phyloP scores from a whole-genome alignment of 2,329 filamentous ascomycete species.

The Orbilia javanica region DNA sequence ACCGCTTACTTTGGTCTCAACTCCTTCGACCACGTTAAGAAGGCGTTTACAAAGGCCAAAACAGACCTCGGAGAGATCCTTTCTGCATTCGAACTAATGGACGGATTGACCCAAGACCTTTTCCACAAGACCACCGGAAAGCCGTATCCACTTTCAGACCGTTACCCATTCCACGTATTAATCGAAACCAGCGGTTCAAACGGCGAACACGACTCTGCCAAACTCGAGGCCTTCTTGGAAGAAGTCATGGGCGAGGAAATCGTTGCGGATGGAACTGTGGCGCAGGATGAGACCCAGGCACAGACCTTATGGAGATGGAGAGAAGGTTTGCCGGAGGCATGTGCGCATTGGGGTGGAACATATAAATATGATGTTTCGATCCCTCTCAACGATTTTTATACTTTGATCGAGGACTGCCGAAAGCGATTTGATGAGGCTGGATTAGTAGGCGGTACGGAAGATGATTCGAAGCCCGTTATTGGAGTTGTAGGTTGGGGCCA shows the following conservation, averaged over 20 bases:
- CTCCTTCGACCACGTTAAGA: constrained; percentile 88
- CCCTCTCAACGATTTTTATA: constrained; percentile 86
- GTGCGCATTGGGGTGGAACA: constrained; percentile 90
- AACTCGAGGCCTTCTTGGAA: constrained; percentile 90
- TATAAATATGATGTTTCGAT: constrained; percentile 99
- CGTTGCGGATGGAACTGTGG: constrained; percentile 88
- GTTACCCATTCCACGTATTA: constrained; percentile 92
- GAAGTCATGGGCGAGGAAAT: constrained; percentile 90
- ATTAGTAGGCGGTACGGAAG: constrained; percentile 69
- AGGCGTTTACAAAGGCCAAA: constrained; percentile 90
- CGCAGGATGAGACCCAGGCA: constrained; percentile 92
- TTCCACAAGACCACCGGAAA: constrained; percentile 80
- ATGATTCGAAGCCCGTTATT: constrained; percentile 80
- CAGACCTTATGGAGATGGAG: constrained; percentile 89
- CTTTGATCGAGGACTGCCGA: constrained; percentile 86
- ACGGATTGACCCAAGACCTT: constrained; percentile 81
- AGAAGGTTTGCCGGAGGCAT: constrained; percentile 89
- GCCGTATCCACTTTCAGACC: constrained; percentile 79
- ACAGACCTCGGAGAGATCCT: constrained; percentile 91
- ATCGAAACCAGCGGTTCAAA: constrained; percentile 97
- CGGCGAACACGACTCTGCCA: constrained; percentile 84
- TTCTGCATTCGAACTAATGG: constrained; percentile 98
- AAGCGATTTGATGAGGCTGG: constrained; percentile 79
- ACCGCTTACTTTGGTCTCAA: constrained; percentile 91
- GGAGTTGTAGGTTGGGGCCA: constrained; percentile 97